Percentiles rank a stretch among this genome's conserved stretches.
Evolutionary conservation across 768 basidiomycete species (phyloP).

Genomic region (Russula compacta): DNA sequence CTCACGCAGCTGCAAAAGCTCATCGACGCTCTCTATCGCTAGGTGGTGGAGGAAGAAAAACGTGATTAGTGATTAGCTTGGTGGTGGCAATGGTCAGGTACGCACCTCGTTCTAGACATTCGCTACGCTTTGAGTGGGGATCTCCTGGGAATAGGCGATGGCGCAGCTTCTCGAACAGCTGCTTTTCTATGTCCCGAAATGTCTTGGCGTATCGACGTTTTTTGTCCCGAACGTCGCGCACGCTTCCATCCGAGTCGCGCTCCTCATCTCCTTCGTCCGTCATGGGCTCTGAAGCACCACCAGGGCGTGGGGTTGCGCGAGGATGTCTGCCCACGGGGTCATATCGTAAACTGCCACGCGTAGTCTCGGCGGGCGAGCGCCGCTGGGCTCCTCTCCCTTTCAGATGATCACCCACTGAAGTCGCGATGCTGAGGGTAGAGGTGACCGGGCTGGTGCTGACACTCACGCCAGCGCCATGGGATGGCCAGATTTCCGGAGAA

Average conservation of each 20-base stretch:
- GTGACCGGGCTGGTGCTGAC: neutral
- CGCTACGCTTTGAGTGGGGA: conserved; percentile 16
- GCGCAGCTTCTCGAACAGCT: conserved; percentile 15
- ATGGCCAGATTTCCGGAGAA: conserved; percentile 6
- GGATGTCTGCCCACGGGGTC: conserved; percentile 7
- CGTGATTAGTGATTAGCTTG: neutral
- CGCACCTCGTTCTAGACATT: conserved; percentile 18
- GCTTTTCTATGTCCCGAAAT: conserved; percentile 17
- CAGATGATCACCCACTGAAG: neutral
- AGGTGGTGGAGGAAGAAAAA: neutral
- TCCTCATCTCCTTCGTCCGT: conserved; percentile 18
- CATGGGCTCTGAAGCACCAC: neutral
- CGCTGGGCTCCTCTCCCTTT: conserved; percentile 3
- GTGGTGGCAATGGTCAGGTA: neutral
- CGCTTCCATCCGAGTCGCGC: conserved; percentile 16
- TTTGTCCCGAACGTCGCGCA: conserved; percentile 14
- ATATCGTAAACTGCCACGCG: conserved; percentile 4
- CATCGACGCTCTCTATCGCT: conserved; percentile 18
- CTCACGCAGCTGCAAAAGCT: conserved; percentile 4
- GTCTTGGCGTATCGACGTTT: conserved; percentile 17
- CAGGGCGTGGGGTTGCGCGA: neutral
- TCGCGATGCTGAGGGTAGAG: neutral
- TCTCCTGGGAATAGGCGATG: conserved; percentile 15
- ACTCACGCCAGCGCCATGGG: neutral
- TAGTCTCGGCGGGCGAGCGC: conserved; percentile 10